phyloP scores from a whole-genome alignment of 306 rosid species.

The Ammopiptanthus mongolicus region DNA sequence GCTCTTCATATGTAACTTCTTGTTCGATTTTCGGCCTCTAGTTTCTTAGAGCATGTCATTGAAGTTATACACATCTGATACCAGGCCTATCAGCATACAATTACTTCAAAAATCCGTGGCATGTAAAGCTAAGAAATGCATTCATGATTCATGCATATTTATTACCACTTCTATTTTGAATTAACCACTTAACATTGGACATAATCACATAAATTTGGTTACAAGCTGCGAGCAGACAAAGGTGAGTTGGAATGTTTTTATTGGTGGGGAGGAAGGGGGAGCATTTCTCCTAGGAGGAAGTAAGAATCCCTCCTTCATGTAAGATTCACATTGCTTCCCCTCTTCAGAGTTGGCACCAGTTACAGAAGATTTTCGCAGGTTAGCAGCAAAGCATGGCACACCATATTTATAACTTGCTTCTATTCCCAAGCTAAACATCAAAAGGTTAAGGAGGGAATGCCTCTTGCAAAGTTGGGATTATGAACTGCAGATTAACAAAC shows the following conservation, averaged over 20 bases:
- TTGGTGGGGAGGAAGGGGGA: neutral
- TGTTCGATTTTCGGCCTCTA: too few species aligned
- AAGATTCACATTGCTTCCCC: neutral
- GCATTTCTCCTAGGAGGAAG: neutral
- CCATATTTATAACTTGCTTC: conserved; percentile 11
- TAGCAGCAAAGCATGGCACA: neutral
- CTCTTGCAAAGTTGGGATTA: neutral
- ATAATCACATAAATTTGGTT: too few species aligned
- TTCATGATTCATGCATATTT: neutral
- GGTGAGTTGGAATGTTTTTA: neutral
- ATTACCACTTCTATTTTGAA: neutral
- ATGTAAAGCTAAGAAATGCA: neutral
- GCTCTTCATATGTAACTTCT: too few species aligned
- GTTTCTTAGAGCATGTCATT: neutral
- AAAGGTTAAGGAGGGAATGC: neutral
- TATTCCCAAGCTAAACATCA: conserved; percentile 9
- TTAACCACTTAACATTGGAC: neutral
- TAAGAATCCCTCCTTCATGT: neutral
- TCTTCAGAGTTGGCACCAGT: neutral
- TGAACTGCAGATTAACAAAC: conserved; percentile 11
- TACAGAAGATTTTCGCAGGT: neutral
- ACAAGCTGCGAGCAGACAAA: neutral
- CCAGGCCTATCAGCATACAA: neutral
- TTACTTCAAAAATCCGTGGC: neutral
- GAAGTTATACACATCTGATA: neutral